Conservation (phyloP, 257 asterid genomes). For the Ocimum tenuiflorum region DNA sequence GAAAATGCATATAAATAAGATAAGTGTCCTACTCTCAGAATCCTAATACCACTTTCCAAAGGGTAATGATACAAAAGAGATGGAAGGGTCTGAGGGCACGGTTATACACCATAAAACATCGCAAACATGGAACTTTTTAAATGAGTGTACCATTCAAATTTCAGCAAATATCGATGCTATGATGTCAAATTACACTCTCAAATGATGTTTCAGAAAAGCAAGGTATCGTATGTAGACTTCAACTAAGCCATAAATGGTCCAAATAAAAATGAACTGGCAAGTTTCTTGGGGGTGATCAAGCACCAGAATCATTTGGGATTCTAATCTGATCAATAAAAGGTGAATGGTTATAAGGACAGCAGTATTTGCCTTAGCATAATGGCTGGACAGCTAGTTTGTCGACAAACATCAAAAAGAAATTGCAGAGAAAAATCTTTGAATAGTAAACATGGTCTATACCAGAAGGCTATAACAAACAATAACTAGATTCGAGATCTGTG, state of each 20-base stretch:
- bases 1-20: not conserved
- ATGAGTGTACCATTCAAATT: not conserved
- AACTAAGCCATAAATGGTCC: not conserved
- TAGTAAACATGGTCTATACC: not conserved
- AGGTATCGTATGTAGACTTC: not conserved
- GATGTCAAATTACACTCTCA: not conserved
- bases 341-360: conserved; percentile 2
- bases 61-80: not conserved
- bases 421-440: not conserved
- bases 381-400: not conserved
- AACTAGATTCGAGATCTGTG: not conserved
- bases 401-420: not conserved
- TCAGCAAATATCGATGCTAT: not conserved
- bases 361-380: conserved; percentile 2
- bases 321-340: conserved; percentile 46
- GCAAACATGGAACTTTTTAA: not conserved
- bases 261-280: not conserved
- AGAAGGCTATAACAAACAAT: not conserved
- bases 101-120: not conserved
- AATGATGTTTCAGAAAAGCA: not conserved
- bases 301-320: not conserved
- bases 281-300: not conserved
- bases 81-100: not conserved
- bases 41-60: not conserved
- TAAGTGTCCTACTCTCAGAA: not conserved